Evolutionary conservation across 176 grass and related monocot species (phyloP).

Genomic region (Oryza coarctata): DNA sequence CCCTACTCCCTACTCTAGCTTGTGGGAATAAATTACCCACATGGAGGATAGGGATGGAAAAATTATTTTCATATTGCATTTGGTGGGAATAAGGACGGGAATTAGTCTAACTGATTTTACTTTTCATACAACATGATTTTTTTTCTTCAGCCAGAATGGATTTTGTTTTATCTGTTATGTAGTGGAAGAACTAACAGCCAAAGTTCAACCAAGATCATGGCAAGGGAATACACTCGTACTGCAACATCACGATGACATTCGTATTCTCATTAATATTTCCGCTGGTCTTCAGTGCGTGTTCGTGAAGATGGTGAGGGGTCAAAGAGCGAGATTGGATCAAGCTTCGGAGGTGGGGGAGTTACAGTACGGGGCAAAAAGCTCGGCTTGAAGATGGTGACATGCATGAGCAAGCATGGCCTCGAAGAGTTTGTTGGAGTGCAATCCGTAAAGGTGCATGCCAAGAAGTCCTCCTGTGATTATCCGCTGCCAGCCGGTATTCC

Average conservation of each 20-base stretch:
- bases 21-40: too few species aligned
- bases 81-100: too few species aligned
- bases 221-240: not conserved
- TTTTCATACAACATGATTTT: not conserved
- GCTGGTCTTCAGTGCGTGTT: not conserved
- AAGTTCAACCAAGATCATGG: not conserved
- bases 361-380: not conserved
- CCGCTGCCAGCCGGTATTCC: slow-evolving; percentile 10
- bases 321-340: slow-evolving; percentile 1
- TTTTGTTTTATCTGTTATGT: not conserved
- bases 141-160: not conserved
- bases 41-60: too few species aligned
- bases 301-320: not conserved
- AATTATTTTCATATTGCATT: too few species aligned
- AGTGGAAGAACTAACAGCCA: not conserved
- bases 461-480: slow-evolving; percentile 40
- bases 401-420: not conserved
- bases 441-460: not conserved
- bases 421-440: slow-evolving; percentile 30
- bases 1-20: too few species aligned
- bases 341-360: not conserved
- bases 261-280: not conserved
- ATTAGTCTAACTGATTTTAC: not conserved
- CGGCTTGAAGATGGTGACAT: not conserved
- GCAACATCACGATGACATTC: not conserved